phyloP scores from a whole-genome alignment of 2,329 filamentous ascomycete genomes.

The Tolypocladium cylindrosporum region DNA sequence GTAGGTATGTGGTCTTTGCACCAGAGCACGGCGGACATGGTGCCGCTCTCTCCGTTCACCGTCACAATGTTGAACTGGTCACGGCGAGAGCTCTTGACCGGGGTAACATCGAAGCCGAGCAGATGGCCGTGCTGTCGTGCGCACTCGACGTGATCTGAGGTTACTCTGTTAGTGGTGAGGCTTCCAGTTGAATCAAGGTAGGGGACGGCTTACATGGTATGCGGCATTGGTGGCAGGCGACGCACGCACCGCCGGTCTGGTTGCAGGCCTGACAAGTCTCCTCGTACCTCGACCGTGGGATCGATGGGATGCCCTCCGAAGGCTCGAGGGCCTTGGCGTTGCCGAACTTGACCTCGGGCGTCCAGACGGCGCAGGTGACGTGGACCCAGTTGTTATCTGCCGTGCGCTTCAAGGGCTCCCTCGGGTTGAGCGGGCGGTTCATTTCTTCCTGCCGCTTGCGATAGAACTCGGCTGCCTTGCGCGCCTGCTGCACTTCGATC shows the following conservation, averaged over 20 bases:
- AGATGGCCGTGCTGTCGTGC: constrained; percentile 74
- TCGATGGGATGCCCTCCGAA: constrained; percentile 81
- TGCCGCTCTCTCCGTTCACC: constrained; percentile 69
- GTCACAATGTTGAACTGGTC: constrained; percentile 74
- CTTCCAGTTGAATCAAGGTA: neutral
- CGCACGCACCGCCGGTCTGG: constrained; percentile 63
- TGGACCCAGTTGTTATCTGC: constrained; percentile 98
- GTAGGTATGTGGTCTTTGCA: constrained; percentile 77
- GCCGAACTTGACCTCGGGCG: constrained; percentile 85
- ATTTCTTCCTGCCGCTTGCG: constrained; percentile 72
- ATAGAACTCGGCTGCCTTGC: constrained; percentile 72
- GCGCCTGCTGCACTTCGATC: constrained; percentile 72
- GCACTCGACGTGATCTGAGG: constrained; percentile 65
- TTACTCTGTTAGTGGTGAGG: constrained; percentile 3
- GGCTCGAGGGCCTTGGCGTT: constrained; percentile 73
- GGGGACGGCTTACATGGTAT: constrained; percentile 31
- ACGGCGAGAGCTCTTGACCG: constrained; percentile 78
- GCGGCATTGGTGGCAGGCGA: constrained; percentile 69
- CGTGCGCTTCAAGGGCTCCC: constrained; percentile 87
- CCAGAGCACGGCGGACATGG: constrained; percentile 80
- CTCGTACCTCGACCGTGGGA: constrained; percentile 62
- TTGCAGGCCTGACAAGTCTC: constrained; percentile 81
- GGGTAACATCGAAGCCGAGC: constrained; percentile 82
- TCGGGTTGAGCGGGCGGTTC: constrained; percentile 72
- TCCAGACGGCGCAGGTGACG: constrained; percentile 86